Conservation (phyloP, 345 rosid species). For the Ailanthus altissimus region DNA sequence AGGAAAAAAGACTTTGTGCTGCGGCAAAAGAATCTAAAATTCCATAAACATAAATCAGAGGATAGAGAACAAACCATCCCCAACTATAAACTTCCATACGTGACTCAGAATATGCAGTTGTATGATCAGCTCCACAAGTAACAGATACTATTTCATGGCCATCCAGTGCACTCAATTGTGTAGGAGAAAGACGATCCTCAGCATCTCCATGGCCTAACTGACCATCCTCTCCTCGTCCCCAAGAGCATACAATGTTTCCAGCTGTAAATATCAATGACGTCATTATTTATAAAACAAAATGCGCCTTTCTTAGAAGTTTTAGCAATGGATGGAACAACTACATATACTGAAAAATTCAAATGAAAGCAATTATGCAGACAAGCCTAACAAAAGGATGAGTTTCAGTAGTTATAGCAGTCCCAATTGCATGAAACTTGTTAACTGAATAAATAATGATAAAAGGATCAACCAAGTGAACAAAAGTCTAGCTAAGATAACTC, state of each 20-base stretch:
- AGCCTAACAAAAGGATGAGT: background rate
- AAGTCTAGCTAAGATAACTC: background rate
- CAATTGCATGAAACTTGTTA: background rate
- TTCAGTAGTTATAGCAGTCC: background rate
- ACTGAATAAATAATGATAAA: background rate
- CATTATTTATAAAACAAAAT: background rate
- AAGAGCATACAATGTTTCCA: constrained; percentile 85
- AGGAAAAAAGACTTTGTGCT: background rate
- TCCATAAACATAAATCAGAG: background rate
- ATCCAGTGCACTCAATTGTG: constrained; percentile 72
- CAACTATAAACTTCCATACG: constrained; percentile 74
- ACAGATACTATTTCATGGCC: constrained; percentile 61
- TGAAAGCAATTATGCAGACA: background rate
- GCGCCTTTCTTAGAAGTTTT: background rate
- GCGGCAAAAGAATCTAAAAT: background rate
- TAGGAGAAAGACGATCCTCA: constrained; percentile 79
- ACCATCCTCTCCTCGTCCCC: constrained; percentile 99
- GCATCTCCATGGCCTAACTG: constrained; percentile 98
- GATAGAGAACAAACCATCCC: constrained; percentile 63
- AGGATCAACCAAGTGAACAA: background rate
- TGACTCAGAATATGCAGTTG: constrained; percentile 75
- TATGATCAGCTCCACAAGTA: constrained; percentile 96
- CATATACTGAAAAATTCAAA: background rate
- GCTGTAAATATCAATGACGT: constrained; percentile 46
- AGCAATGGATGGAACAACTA: background rate